Evolutionary conservation across 768 basidiomycete species (phyloP).

Genomic region (Grammothele lineata): DNA sequence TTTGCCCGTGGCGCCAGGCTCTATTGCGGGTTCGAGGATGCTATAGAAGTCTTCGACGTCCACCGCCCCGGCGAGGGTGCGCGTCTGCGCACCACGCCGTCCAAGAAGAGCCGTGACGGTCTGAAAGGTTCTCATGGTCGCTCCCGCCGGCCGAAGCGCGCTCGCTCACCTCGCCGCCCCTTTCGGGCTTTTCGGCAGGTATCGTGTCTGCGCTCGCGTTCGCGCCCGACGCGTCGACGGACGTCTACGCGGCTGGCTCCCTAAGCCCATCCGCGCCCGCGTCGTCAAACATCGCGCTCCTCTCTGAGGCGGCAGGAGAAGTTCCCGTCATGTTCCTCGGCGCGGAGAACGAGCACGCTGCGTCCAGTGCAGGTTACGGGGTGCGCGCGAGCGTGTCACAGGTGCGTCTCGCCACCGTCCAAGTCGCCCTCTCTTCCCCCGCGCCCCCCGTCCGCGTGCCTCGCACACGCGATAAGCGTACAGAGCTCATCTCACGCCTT

Average conservation of each 20-base stretch:
- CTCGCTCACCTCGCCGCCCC: neutral
- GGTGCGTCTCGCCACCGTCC: slow-evolving; percentile 31
- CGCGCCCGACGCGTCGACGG: slow-evolving; percentile 49
- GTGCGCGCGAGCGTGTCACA: slow-evolving; percentile 47
- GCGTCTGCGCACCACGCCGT: slow-evolving; percentile 65
- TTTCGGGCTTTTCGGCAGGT: slow-evolving; percentile 50
- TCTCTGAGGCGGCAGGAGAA: slow-evolving; percentile 53
- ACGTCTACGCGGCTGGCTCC: slow-evolving; percentile 78
- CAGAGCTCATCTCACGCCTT: neutral
- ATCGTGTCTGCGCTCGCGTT: slow-evolving; percentile 86
- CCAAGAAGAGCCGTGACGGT: slow-evolving; percentile 77
- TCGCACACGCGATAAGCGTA: neutral
- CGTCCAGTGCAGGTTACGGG: slow-evolving; percentile 26
- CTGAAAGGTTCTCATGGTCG: slow-evolving; percentile 63
- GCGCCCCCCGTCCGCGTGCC: too few relatives aligned
- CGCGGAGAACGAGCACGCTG: slow-evolving; percentile 33
- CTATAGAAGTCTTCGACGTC: slow-evolving; percentile 84
- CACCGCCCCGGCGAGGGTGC: slow-evolving; percentile 67
- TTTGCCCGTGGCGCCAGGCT: slow-evolving; percentile 44
- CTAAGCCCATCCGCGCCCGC: slow-evolving; percentile 44
- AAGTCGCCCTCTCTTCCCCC: too few relatives aligned
- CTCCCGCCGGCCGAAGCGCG: neutral
- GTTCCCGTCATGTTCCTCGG: slow-evolving; percentile 60
- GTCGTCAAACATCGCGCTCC: slow-evolving; percentile 59
- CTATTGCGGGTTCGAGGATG: slow-evolving; percentile 84